A percentile compares a stretch with the other conserved stretches of the same genome.
phyloP scores from a whole-genome alignment of 2,329 filamentous ascomycete genomes.

The Pseudogymnoascus sp. region DNA sequence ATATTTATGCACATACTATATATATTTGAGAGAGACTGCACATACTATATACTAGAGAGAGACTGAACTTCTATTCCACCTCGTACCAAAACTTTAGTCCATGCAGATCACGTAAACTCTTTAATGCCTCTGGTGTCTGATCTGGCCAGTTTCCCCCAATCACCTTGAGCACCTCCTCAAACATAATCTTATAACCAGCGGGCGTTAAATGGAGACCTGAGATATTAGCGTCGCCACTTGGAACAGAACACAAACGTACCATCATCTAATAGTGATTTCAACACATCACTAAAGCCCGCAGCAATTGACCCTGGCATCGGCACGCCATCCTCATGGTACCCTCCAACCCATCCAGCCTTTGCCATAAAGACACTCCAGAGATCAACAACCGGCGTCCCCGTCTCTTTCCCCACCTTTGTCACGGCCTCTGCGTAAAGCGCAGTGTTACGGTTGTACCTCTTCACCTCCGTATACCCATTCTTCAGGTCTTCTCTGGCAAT shows the following conservation, averaged over 20 bases:
- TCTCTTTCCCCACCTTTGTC: conserved; percentile 41
- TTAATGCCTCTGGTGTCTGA: conserved; percentile 11
- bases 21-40: neutral
- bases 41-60: neutral
- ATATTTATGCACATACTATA: neutral
- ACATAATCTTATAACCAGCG: conserved; percentile 24
- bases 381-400: conserved; percentile 57
- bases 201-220: conserved; percentile 25
- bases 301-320: conserved; percentile 14
- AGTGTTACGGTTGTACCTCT: conserved; percentile 30
- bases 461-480: conserved; percentile 30
- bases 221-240: neutral
- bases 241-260: conserved; percentile 10
- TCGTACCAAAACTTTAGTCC: neutral
- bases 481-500: conserved; percentile 29
- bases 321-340: conserved; percentile 7
- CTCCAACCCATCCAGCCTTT: conserved; percentile 36
- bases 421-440: conserved; percentile 53
- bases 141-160: conserved; percentile 20
- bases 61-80: neutral
- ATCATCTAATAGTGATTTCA: conserved; percentile 17
- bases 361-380: conserved; percentile 72
- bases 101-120: neutral
- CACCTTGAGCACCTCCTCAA: conserved; percentile 17
- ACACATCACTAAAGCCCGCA: conserved; percentile 14